These are phyloP conservation scores for Butyriboletus loyo DNA, from an alignment of 768 basidiomycete genomes.

Conservation along the genomic window DNA sequence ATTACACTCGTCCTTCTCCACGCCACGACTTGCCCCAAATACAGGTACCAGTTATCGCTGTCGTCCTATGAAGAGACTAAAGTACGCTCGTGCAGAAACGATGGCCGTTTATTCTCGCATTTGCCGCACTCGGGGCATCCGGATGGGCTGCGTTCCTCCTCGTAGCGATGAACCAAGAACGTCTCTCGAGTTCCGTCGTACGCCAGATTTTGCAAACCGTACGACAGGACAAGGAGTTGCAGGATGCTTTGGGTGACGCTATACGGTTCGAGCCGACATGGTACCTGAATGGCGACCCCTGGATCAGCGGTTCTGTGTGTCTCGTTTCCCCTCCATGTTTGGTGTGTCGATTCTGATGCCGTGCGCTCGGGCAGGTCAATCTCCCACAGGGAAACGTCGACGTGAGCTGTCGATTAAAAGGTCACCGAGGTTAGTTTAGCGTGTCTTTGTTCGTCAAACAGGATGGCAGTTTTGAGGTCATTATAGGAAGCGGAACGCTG, in stretches of 20 bases:
- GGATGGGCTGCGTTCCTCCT: conserved; percentile 69
- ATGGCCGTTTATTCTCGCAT: conserved; percentile 58
- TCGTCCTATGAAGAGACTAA: neutral
- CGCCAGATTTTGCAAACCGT: conserved; percentile 62
- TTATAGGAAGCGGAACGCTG: conserved; percentile 64
- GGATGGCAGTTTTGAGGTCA: neutral
- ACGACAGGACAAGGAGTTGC: conserved; percentile 48
- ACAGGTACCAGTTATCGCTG: conserved; percentile 28
- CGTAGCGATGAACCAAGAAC: conserved; percentile 74
- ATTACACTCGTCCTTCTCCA: conserved; percentile 40
- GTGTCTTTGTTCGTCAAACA: neutral
- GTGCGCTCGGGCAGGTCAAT: conserved; percentile 50
- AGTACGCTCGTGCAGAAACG: conserved; percentile 25
- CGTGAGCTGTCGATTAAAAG: conserved; percentile 71
- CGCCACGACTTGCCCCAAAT: conserved; percentile 42
- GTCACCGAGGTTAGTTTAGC: conserved; percentile 53
- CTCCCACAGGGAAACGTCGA: conserved; percentile 76
- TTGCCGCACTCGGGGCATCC: conserved; percentile 50
- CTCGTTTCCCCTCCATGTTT: neutral
- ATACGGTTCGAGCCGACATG: conserved; percentile 34
- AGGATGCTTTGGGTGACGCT: conserved; percentile 59
- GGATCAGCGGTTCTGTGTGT: conserved; percentile 65
- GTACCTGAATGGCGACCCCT: conserved; percentile 75
- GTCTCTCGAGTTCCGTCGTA: conserved; percentile 71
- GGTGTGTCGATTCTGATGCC: neutral